phyloP scores from a whole-genome alignment of 2,329 filamentous ascomycete genomes.

The Pestalotiopsis fici region DNA sequence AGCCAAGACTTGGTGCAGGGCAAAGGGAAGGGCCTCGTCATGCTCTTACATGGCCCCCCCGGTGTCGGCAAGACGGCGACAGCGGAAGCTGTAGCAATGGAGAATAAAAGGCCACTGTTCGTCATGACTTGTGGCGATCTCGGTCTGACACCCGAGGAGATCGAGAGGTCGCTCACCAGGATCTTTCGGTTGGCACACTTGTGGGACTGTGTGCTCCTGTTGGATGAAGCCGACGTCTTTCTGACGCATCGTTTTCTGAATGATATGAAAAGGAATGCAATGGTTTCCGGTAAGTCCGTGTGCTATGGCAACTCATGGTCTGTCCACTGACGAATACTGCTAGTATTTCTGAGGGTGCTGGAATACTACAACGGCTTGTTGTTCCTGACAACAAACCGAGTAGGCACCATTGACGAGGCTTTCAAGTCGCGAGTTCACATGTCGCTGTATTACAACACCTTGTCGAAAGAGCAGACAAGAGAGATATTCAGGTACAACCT shows the following conservation, averaged over 20 bases:
- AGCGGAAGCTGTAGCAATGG: constrained; percentile 42
- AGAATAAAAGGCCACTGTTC: constrained; percentile 44
- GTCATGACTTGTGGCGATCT: constrained; percentile 51
- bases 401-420: constrained; percentile 44
- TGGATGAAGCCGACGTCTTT: constrained; percentile 30
- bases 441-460: constrained; percentile 33
- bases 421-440: constrained; percentile 43
- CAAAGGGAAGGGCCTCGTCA: constrained; percentile 44
- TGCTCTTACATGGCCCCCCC: constrained; percentile 47
- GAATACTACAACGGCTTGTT: constrained; percentile 30
- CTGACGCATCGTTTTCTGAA: constrained; percentile 26
- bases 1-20: constrained; percentile 44
- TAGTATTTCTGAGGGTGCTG: constrained; percentile 38
- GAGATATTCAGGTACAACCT: constrained; percentile 43
- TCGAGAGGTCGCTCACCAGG: constrained; percentile 40
- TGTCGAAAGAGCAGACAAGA: constrained; percentile 36
- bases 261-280: constrained; percentile 33
- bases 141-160: constrained; percentile 38
- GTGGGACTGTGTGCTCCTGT: constrained; percentile 28
- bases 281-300: constrained; percentile 22
- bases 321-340: neutral
- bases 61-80: constrained; percentile 52
- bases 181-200: constrained; percentile 41
- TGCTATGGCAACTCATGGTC: neutral
- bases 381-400: constrained; percentile 45